Percentiles rank a stretch among this genome's conserved stretches.
These are phyloP conservation scores for Verticillium isaacii DNA, from an alignment of 2,329 filamentous ascomycete species.

Conservation along the genomic window DNA sequence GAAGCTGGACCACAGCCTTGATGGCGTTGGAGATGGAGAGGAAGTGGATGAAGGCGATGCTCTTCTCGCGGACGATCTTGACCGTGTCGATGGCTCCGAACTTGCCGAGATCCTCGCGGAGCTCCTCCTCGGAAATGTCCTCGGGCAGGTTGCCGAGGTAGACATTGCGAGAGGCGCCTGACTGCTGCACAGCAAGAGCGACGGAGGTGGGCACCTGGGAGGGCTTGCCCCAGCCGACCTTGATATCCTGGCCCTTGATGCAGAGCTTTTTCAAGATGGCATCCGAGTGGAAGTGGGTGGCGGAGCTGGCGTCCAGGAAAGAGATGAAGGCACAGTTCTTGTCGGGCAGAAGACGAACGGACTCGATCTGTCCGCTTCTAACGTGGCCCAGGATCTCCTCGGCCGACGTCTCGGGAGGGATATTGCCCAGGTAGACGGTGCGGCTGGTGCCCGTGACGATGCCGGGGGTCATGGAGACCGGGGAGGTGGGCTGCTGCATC, in stretches of 20 bases:
- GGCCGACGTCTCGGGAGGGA: conserved; percentile 93
- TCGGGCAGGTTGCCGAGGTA: conserved; percentile 92
- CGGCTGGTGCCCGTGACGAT: conserved; percentile 87
- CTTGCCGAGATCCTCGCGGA: conserved; percentile 91
- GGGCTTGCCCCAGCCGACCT: conserved; percentile 98
- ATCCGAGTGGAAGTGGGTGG: conserved; percentile 98
- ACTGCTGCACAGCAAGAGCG: conserved; percentile 95
- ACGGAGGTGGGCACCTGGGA: conserved; percentile 97
- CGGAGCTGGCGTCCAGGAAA: conserved; percentile 94
- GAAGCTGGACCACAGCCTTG: conserved; percentile 94
- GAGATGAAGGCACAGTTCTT: conserved; percentile 99
- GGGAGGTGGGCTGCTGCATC: conserved; percentile 63
- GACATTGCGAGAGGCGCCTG: conserved; percentile 92
- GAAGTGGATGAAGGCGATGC: conserved; percentile 96
- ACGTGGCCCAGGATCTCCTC: conserved; percentile 97
- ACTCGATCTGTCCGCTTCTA: conserved; percentile 96
- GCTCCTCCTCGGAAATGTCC: conserved; percentile 83
- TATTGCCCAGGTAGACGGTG: conserved; percentile 96
- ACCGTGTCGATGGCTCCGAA: conserved; percentile 96
- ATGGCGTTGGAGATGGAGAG: conserved; percentile 96
- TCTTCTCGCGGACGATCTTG: conserved; percentile 97
- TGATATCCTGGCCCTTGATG: conserved; percentile 98
- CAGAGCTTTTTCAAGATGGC: conserved; percentile 99
- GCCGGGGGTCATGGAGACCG: conserved; percentile 71
- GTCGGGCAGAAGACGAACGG: conserved; percentile 91